Conservation (phyloP, 208 protist species). For the Balamuthia mandrillaris region DNA sequence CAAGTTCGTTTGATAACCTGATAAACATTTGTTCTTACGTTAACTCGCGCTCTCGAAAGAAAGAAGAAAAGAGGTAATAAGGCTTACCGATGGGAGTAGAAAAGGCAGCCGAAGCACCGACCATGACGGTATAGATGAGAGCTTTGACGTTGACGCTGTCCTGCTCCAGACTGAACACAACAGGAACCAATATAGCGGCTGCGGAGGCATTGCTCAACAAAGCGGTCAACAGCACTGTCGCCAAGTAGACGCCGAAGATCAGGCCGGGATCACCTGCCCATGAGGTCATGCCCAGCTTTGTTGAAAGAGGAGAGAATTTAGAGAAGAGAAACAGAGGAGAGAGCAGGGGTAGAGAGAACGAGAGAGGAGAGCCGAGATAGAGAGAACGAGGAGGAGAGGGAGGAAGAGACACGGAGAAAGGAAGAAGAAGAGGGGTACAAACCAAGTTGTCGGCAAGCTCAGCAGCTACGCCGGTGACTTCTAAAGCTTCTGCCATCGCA, state of each 20-base stretch:
- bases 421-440: no score
- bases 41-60: no score
- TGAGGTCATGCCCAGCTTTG: no score
- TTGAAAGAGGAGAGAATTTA: neutral
- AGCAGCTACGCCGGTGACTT: conserved; percentile 24
- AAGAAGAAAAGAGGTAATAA: no score
- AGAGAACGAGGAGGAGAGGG: no score
- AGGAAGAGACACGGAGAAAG: no score
- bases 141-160: conserved; percentile 20
- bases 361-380: no score
- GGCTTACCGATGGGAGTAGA: conserved; percentile 40
- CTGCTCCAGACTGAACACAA: neutral
- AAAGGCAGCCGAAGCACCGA: conserved; percentile 14
- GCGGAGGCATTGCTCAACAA: conserved; percentile 17
- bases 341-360: neutral
- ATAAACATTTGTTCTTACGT: no score
- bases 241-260: conserved; percentile 18
- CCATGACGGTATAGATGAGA: conserved; percentile 34
- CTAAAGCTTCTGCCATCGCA: neutral
- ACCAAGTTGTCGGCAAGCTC: neutral
- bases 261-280: neutral
- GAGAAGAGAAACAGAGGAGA: neutral
- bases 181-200: conserved; percentile 22
- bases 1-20: conserved; percentile 46
- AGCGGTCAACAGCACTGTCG: conserved; percentile 11